Evolutionary conservation across 2,329 filamentous ascomycete genomes (phyloP).

Genomic region (Alternaria consortialis): DNA sequence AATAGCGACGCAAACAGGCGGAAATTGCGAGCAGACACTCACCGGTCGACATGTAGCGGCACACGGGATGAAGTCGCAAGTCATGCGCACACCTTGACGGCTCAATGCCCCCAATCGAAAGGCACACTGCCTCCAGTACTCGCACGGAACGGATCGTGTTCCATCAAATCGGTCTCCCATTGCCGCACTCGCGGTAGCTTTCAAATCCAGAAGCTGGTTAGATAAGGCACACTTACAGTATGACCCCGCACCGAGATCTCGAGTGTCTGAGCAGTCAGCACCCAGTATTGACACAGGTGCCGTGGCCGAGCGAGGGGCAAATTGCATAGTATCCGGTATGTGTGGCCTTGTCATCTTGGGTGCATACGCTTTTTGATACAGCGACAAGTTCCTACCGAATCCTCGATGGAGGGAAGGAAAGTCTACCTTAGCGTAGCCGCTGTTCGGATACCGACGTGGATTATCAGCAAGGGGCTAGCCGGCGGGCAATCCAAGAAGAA

Average conservation of each 20-base stretch:
- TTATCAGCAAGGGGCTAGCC: background rate
- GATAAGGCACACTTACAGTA: constrained; percentile 15
- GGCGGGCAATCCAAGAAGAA: background rate
- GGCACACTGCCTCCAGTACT: constrained; percentile 1
- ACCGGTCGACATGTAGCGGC: constrained; percentile 14
- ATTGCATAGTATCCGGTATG: background rate
- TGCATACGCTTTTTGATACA: background rate
- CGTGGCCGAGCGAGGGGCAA: background rate
- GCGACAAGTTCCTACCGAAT: background rate
- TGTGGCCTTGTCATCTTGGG: background rate
- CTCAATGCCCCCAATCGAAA: constrained; percentile 13
- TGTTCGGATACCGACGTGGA: background rate
- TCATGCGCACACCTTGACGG: constrained; percentile 16
- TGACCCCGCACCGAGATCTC: constrained; percentile 12
- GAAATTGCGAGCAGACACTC: constrained; percentile 4
- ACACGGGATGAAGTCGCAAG: background rate
- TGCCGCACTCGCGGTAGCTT: constrained; percentile 1
- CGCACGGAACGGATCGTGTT: constrained; percentile 2
- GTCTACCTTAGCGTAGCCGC: background rate
- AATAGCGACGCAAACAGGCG: constrained; percentile 3
- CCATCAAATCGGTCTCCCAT: constrained; percentile 5
- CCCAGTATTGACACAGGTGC: background rate
- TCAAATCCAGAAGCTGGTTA: constrained; percentile 3
- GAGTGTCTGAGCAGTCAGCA: background rate
- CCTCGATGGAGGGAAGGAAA: background rate